A percentile compares a stretch with the other conserved stretches of the same genome.
Evolutionary conservation across 2,329 filamentous ascomycete species (phyloP).

Genomic region (Exophiala aquamarina): DNA sequence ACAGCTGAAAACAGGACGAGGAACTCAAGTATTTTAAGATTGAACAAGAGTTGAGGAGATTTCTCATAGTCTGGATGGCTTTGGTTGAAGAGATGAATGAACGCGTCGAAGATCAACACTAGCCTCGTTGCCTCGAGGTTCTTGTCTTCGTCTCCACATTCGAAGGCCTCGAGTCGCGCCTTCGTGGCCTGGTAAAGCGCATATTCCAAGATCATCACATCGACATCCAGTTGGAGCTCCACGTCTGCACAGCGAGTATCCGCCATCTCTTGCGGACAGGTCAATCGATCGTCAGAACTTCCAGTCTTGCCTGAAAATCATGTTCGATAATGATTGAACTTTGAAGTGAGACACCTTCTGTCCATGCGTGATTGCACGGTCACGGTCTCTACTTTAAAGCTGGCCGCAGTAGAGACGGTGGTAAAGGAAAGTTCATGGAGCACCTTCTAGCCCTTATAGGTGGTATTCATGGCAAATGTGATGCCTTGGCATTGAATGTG

Average conservation of each 20-base stretch:
- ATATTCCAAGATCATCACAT: conserved; percentile 30
- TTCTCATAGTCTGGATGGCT: conserved; percentile 13
- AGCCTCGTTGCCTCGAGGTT: neutral
- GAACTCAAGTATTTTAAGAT: conserved; percentile 21
- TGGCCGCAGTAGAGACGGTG: too few relatives aligned
- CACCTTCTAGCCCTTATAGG: too few relatives aligned
- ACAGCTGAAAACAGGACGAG: conserved; percentile 14
- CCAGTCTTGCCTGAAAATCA: too few relatives aligned
- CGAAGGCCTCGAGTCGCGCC: conserved; percentile 15
- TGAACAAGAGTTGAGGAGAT: conserved; percentile 4
- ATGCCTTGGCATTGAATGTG: too few relatives aligned
- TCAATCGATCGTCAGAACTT: too few relatives aligned
- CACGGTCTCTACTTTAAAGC: too few relatives aligned
- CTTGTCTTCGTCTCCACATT: neutral
- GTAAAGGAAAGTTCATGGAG: too few relatives aligned
- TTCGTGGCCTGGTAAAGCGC: conserved; percentile 23
- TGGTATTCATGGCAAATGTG: too few relatives aligned
- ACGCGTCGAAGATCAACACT: conserved; percentile 14
- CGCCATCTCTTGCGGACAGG: conserved; percentile 12
- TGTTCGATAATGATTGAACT: too few relatives aligned
- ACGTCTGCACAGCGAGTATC: conserved; percentile 25
- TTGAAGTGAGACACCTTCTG: too few relatives aligned
- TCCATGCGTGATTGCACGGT: too few relatives aligned
- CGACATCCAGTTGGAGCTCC: conserved; percentile 27
- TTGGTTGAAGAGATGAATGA: conserved; percentile 20